These are phyloP conservation scores for Inga oerstediana DNA, from an alignment of 306 rosid genomes.

Conservation along the genomic window DNA sequence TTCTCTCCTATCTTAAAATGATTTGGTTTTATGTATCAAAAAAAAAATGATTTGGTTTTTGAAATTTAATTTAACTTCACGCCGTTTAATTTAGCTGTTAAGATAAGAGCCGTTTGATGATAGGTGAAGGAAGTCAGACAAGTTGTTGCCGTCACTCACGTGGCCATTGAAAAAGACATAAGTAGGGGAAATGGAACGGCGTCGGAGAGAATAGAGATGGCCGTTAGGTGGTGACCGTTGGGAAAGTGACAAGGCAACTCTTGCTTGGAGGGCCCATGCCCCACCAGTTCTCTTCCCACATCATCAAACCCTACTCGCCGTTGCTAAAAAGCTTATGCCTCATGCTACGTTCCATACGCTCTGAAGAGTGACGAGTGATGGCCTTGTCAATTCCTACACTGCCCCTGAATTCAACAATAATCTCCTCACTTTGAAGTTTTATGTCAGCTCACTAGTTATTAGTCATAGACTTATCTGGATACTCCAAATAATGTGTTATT, in stretches of 20 bases:
- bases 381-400: neutral
- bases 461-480: no score
- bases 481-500: no score
- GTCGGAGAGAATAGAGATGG: constrained; percentile 13
- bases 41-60: constrained; percentile 25
- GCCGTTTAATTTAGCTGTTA: neutral
- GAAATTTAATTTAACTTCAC: neutral
- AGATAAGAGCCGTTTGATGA: constrained; percentile 2
- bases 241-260: constrained; percentile 39
- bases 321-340: neutral
- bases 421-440: neutral
- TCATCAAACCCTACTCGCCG: constrained; percentile 15
- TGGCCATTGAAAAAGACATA: neutral
- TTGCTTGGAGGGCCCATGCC: neutral
- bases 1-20: neutral
- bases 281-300: constrained; percentile 6
- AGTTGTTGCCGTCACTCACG: constrained; percentile 19
- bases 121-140: neutral
- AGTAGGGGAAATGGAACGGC: neutral
- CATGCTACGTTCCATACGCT: neutral
- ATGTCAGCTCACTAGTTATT: no score
- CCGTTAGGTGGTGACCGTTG: constrained; percentile 61
- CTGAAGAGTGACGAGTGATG: neutral
- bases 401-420: neutral
- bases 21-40: no score